Evolutionary conservation across 306 rosid genomes (phyloP), one percentile per base, ranked within the genome.

Genomic region (Cicer judaicum): DNA sequence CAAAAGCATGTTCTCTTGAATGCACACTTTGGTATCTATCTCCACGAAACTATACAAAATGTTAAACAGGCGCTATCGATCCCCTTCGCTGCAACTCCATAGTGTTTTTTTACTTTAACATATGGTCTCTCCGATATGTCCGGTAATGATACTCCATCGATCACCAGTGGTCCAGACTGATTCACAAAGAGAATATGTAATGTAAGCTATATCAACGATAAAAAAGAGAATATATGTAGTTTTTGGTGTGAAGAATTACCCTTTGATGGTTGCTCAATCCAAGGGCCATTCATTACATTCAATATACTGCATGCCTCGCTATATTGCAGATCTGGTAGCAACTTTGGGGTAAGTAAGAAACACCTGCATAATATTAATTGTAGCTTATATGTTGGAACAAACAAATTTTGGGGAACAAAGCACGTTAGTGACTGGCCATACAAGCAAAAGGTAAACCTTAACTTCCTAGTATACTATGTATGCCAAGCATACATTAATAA

Each of bases 211-310:
- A 29, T 66, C 36, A 43, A 13, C 19, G 72, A 21, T 42, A 10
- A 70, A 75, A n/a, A 67, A 50, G 21, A 36, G 18, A 52, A 18
- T 53, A 44, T 68, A n/a, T 14, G n/a, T 5, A 63, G 70, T 1
- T 39, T 71, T 13, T 21, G 59, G 74, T 16, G 48, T 19, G 71
- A 42, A 56, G 61, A 57, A 34, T 61, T 83, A 94, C 98, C 95
- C 78, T 88, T 81, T 0, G 96, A 79, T 19, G 94, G 79, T 74
- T 90, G 79, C 55, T 82, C 88, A 40, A 90, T 87, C 94, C 95
- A 91, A 61, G 97, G 97, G 9, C 98, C 97, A 77, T 87, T 91
- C 94, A 91, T 85, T 67, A 94, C 91, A 83, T 91, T 94, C 78
- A 94, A 62, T 79, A 91, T 81, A 61, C 92, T 91, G 81, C 98